A percentile compares a stretch with the other conserved stretches of the same genome.
Evolutionary conservation across 305 asterid genomes (phyloP).

Genomic region (Solanum hybrid): DNA sequence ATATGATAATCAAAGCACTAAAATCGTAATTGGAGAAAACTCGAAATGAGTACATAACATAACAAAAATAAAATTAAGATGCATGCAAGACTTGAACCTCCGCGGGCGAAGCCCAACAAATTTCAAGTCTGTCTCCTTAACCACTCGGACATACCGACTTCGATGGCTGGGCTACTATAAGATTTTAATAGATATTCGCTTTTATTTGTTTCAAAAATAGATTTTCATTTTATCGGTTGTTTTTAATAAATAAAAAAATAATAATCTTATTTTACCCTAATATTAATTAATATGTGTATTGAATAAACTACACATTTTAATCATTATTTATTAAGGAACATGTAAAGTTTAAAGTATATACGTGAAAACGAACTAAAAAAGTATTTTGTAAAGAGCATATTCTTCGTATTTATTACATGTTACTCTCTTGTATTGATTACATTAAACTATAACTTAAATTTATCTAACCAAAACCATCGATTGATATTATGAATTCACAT

Average conservation of each 20-base stretch:
- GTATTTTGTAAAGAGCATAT: neutral
- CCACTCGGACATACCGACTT: slow-evolving; percentile 95
- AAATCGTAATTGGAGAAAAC: neutral
- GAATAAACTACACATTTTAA: neutral
- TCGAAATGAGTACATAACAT: neutral
- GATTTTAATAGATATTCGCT: too few species aligned
- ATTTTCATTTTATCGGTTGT: neutral
- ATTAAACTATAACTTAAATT: neutral
- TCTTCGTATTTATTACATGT: neutral
- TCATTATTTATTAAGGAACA: too few species aligned
- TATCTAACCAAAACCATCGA: too few species aligned
- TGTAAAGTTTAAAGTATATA: too few species aligned
- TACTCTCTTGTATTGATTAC: neutral
- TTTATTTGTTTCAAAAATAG: neutral
- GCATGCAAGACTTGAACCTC: slow-evolving; percentile 90
- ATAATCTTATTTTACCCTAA: neutral
- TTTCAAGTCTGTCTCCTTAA: slow-evolving; percentile 88
- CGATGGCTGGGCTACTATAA: too few species aligned
- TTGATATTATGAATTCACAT: neutral
- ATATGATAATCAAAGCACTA: neutral
- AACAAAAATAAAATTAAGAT: neutral
- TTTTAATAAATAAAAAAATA: neutral
- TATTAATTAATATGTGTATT: neutral
- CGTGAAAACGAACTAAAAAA: too few species aligned
- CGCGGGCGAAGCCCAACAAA: slow-evolving; percentile 93